Evolutionary conservation across 768 basidiomycete genomes (phyloP).

Genomic region (Collybiopsis luxurians): DNA sequence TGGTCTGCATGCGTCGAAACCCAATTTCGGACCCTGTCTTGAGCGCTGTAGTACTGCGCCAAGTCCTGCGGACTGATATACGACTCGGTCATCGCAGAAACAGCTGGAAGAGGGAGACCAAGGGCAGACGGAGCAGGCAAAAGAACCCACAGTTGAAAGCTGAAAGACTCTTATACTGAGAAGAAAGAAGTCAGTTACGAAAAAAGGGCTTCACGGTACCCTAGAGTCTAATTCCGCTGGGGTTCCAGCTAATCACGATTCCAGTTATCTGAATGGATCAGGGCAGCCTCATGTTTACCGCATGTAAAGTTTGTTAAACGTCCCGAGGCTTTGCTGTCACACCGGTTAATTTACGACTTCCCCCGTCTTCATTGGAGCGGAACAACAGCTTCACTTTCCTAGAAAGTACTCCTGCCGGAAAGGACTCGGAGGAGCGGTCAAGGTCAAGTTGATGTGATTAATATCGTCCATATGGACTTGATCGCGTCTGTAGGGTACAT

Average conservation of each 20-base stretch:
- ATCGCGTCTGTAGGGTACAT: no score
- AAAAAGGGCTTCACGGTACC: background rate
- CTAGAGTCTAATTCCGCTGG: no score
- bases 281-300: background rate
- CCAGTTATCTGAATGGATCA: slow-evolving; percentile 32
- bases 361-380: no score
- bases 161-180: slow-evolving; percentile 31
- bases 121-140: slow-evolving; percentile 23
- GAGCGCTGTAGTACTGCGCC: slow-evolving; percentile 54
- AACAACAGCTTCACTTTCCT: no score
- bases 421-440: no score
- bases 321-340: slow-evolving; percentile 33
- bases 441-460: no score
- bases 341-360: background rate
- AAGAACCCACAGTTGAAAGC: slow-evolving; percentile 20
- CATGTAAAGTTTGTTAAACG: no score
- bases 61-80: slow-evolving; percentile 56
- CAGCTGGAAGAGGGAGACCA: slow-evolving; percentile 14
- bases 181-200: slow-evolving; percentile 6
- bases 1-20: slow-evolving; percentile 42
- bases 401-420: no score
- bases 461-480: no score
- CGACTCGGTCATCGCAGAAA: slow-evolving; percentile 58
- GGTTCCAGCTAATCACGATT: slow-evolving; percentile 27
- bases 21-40: slow-evolving; percentile 66